Conservation (phyloP, 208 protist genomes). For the Vickermania ingenoplastis region DNA sequence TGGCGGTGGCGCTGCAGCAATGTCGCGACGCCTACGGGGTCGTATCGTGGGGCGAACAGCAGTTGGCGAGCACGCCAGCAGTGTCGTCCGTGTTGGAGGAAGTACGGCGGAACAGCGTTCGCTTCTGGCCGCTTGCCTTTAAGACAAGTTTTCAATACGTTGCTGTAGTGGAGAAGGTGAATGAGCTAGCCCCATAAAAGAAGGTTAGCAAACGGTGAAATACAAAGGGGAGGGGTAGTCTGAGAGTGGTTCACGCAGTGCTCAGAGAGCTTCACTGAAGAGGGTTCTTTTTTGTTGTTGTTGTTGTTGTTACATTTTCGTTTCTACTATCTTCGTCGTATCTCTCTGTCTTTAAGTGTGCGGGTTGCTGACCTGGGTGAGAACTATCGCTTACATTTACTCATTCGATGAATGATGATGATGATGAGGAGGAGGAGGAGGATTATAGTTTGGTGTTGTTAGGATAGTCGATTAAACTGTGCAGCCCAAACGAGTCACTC, state of each 20-base stretch:
- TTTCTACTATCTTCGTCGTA: neutral
- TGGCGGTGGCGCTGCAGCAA: neutral
- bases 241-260: neutral
- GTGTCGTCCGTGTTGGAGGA: neutral
- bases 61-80: neutral
- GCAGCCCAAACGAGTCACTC: too few species aligned
- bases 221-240: neutral
- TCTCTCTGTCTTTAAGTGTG: too few species aligned
- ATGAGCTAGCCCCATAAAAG: neutral
- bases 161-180: conserved; percentile 63
- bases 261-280: neutral
- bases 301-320: neutral
- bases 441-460: too few species aligned
- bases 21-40: neutral
- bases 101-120: conserved; percentile 16
- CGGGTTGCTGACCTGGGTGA: too few species aligned
- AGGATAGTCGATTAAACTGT: too few species aligned
- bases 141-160: conserved; percentile 76
- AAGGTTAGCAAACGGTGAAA: neutral
- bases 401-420: too few species aligned
- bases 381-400: too few species aligned
- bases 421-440: too few species aligned
- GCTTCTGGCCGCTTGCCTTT: conserved; percentile 58
- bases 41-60: neutral
- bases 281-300: conserved; percentile 1